Evolutionary conservation across 805 yeast genomes (phyloP).

Genomic region (Lachancea waltii): DNA sequence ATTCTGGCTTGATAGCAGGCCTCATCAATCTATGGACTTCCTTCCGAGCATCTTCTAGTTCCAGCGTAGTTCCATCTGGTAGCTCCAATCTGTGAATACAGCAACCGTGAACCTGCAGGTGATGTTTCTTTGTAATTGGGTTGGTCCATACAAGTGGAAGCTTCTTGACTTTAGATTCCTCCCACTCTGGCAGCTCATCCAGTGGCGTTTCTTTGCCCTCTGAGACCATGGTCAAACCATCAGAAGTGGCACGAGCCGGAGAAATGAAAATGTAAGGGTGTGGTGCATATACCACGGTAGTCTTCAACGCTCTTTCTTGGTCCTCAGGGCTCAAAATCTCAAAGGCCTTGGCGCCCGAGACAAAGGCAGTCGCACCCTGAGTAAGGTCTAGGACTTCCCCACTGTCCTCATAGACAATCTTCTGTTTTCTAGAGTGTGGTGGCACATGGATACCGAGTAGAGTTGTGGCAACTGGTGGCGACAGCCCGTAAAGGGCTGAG

Average conservation of each 20-base stretch:
- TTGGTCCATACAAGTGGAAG: slow-evolving; percentile 91
- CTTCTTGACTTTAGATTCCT: slow-evolving; percentile 63
- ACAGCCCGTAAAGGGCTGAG: slow-evolving; percentile 76
- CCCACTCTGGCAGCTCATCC: slow-evolving; percentile 77
- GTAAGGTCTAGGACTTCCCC: slow-evolving; percentile 59
- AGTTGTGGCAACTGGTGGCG: slow-evolving; percentile 85
- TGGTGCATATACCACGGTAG: slow-evolving; percentile 86
- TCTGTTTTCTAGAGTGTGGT: slow-evolving; percentile 53
- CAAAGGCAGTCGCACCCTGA: slow-evolving; percentile 87
- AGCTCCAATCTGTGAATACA: slow-evolving; percentile 61
- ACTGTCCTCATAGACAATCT: slow-evolving; percentile 58
- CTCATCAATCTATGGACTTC: slow-evolving; percentile 71
- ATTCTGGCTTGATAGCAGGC: slow-evolving; percentile 71
- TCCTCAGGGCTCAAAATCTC: slow-evolving; percentile 61
- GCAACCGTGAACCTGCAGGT: slow-evolving; percentile 83
- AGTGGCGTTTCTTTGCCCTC: slow-evolving; percentile 67
- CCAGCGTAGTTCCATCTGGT: slow-evolving; percentile 52
- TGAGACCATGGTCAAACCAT: slow-evolving; percentile 79
- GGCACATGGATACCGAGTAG: slow-evolving; percentile 80
- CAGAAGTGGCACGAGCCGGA: slow-evolving; percentile 73
- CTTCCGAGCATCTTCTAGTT: slow-evolving; percentile 66
- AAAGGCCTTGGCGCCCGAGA: slow-evolving; percentile 77
- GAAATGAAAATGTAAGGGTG: slow-evolving; percentile 86
- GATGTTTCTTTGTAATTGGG: slow-evolving; percentile 77
- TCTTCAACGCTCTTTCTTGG: slow-evolving; percentile 62